phyloP scores from a whole-genome alignment of 805 yeast species.

The Yamadazyma phyllophila region DNA sequence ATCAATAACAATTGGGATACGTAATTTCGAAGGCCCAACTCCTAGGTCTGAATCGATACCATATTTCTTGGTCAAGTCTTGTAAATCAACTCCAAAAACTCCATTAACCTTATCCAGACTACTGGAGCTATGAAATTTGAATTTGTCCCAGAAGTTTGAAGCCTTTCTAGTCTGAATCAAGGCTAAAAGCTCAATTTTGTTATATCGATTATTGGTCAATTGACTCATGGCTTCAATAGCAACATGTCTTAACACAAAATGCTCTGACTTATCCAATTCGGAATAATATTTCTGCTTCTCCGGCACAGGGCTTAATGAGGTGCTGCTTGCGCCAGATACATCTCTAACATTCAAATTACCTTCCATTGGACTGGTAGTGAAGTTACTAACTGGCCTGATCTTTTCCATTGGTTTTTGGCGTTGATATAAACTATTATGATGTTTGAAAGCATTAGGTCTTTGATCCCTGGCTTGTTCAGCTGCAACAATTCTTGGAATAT shows the following conservation, averaged over 20 bases:
- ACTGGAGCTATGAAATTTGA: conserved; percentile 35
- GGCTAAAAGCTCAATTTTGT: conserved; percentile 35
- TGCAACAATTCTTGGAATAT: conserved; percentile 94
- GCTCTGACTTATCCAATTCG: conserved; percentile 58
- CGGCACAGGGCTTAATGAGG: neutral
- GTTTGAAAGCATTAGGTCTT: conserved; percentile 88
- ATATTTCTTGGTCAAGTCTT: conserved; percentile 59
- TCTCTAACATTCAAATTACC: neutral
- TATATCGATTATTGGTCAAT: conserved; percentile 21
- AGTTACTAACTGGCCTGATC: conserved; percentile 3
- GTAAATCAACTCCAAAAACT: conserved; percentile 80
- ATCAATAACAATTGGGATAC: conserved; percentile 83
- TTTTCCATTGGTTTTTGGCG: conserved; percentile 19
- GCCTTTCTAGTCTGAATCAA: conserved; percentile 44
- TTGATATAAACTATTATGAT: conserved; percentile 54
- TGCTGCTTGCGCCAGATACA: neutral
- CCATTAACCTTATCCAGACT: conserved; percentile 22
- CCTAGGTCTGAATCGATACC: conserved; percentile 87
- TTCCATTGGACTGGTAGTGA: neutral
- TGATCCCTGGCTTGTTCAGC: conserved; percentile 94
- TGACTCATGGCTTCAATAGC: conserved; percentile 52
- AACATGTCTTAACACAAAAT: conserved; percentile 56
- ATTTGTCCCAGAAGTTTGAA: conserved; percentile 53
- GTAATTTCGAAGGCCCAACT: conserved; percentile 74
- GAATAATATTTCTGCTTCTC: conserved; percentile 50